phyloP scores from a whole-genome alignment of 2,329 filamentous ascomycete species.

The Cryphonectria naterciae region DNA sequence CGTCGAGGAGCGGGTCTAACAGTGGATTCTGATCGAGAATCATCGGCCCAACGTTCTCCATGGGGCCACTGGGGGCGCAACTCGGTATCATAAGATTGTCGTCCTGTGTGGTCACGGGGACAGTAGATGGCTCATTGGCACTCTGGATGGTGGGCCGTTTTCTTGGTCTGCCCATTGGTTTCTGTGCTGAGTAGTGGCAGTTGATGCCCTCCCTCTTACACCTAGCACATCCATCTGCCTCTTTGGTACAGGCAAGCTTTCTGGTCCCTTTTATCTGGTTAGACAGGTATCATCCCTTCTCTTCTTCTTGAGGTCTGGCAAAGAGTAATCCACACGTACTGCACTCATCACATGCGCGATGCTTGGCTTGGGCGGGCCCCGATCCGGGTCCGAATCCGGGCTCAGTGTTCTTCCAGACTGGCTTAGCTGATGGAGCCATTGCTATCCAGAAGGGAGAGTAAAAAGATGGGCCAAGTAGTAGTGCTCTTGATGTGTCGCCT shows the following conservation, averaged over 20 bases:
- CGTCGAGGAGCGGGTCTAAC: constrained; percentile 33
- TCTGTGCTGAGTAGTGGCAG: constrained; percentile 68
- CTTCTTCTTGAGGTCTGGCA: background rate
- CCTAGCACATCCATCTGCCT: constrained; percentile 61
- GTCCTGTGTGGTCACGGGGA: background rate
- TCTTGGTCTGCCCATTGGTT: constrained; percentile 67
- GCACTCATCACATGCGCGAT: constrained; percentile 69
- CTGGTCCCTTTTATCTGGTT: constrained; percentile 51
- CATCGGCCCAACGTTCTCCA: constrained; percentile 25
- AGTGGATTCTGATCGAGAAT: constrained; percentile 42
- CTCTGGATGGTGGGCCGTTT: constrained; percentile 53
- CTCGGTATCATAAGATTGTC: background rate
- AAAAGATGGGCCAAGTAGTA: background rate
- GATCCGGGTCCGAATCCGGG: background rate
- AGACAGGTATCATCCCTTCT: background rate
- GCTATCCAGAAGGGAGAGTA: background rate
- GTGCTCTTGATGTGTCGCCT: background rate
- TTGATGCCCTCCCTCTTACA: constrained; percentile 60
- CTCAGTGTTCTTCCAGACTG: background rate
- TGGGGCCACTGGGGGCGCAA: background rate
- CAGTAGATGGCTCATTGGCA: constrained; percentile 9
- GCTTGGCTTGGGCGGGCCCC: constrained; percentile 43
- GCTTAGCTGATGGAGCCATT: constrained; percentile 10
- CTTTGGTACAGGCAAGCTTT: constrained; percentile 69
- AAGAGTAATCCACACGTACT: constrained; percentile 50